Evolutionary conservation across 495 filamentous ascomycete species (phyloP).

Genomic region (Penicillium pulvis): DNA sequence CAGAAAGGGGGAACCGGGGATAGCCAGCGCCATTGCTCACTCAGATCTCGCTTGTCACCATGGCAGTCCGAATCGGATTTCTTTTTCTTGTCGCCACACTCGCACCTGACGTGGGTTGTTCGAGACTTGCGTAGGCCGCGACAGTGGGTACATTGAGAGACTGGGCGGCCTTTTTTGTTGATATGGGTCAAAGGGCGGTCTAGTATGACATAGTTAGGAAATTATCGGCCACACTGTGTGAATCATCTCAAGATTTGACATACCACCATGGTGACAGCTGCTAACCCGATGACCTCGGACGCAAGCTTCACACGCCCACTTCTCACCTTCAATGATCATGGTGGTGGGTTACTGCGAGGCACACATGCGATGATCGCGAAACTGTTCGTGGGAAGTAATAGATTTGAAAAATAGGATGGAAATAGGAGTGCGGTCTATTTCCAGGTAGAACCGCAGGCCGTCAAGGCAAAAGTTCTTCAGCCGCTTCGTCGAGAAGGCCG

Average conservation of each 20-base stretch:
- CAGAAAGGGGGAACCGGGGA: slow-evolving; percentile 36
- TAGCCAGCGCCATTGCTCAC: slow-evolving; percentile 54
- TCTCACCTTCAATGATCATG: slow-evolving; percentile 89
- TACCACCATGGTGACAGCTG: slow-evolving; percentile 90
- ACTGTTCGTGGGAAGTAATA: slow-evolving; percentile 9
- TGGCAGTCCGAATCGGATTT: slow-evolving; percentile 69
- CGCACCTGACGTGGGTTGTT: slow-evolving; percentile 92
- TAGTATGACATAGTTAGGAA: slow-evolving; percentile 31
- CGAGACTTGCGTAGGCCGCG: slow-evolving; percentile 96
- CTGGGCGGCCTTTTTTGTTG: slow-evolving; percentile 97
- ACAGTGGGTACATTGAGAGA: slow-evolving; percentile 98
- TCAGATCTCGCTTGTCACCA: slow-evolving; percentile 55
- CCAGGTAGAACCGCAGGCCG: slow-evolving; percentile 29
- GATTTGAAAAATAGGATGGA: slow-evolving; percentile 18
- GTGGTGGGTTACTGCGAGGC: slow-evolving; percentile 43
- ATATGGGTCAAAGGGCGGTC: slow-evolving; percentile 93
- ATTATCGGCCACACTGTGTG: slow-evolving; percentile 7
- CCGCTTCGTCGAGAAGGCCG: slow-evolving; percentile 38
- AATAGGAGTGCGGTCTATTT: slow-evolving; percentile 21
- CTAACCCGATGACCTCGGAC: slow-evolving; percentile 91
- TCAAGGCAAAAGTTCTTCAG: slow-evolving; percentile 40
- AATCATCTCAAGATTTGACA: slow-evolving; percentile 35
- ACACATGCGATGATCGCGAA: slow-evolving; percentile 51
- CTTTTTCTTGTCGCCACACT: slow-evolving; percentile 87
- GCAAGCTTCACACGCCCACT: slow-evolving; percentile 92